phyloP scores from a whole-genome alignment of 2,329 filamentous ascomycete species.

The Nectriaceae sp. region DNA sequence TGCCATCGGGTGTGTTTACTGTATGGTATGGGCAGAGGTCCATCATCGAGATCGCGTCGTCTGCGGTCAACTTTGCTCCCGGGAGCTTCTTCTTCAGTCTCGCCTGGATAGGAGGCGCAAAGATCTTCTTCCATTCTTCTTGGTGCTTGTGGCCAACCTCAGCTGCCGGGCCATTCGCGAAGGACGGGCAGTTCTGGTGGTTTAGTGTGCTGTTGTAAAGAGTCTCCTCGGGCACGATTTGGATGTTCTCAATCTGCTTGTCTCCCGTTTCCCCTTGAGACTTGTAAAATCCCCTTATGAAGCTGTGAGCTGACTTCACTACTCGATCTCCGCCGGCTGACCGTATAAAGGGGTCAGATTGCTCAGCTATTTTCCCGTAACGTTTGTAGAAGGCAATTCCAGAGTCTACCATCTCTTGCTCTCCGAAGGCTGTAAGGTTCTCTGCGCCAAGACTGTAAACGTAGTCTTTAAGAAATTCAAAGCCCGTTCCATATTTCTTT shows the following conservation, averaged over 20 bases:
- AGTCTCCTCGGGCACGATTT: slow-evolving; percentile 69
- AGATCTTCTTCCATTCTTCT: slow-evolving; percentile 60
- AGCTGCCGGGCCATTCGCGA: slow-evolving; percentile 61
- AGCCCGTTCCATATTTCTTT: slow-evolving; percentile 61
- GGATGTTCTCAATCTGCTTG: slow-evolving; percentile 54
- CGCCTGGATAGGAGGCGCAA: slow-evolving; percentile 66
- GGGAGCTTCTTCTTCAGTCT: slow-evolving; percentile 70
- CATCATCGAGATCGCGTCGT: slow-evolving; percentile 75
- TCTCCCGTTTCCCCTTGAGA: slow-evolving; percentile 39
- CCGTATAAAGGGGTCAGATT: slow-evolving; percentile 69
- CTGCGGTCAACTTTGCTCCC: slow-evolving; percentile 63
- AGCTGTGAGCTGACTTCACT: slow-evolving; percentile 73
- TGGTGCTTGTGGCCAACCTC: slow-evolving; percentile 53
- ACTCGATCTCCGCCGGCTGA: slow-evolving; percentile 71
- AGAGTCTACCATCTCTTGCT: slow-evolving; percentile 71
- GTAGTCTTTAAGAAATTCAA: slow-evolving; percentile 72
- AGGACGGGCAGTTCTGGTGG: slow-evolving; percentile 70
- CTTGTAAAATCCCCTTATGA: slow-evolving; percentile 70
- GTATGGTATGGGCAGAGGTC: slow-evolving; percentile 87
- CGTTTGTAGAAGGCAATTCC: slow-evolving; percentile 75
- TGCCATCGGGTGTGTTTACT: slow-evolving; percentile 59
- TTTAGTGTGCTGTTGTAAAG: slow-evolving; percentile 80
- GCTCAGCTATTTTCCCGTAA: slow-evolving; percentile 64
- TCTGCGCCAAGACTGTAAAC: slow-evolving; percentile 71
- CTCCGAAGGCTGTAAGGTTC: slow-evolving; percentile 66